Conservation (phyloP, 208 protist genomes). For the Balamuthia mandrillaris region DNA sequence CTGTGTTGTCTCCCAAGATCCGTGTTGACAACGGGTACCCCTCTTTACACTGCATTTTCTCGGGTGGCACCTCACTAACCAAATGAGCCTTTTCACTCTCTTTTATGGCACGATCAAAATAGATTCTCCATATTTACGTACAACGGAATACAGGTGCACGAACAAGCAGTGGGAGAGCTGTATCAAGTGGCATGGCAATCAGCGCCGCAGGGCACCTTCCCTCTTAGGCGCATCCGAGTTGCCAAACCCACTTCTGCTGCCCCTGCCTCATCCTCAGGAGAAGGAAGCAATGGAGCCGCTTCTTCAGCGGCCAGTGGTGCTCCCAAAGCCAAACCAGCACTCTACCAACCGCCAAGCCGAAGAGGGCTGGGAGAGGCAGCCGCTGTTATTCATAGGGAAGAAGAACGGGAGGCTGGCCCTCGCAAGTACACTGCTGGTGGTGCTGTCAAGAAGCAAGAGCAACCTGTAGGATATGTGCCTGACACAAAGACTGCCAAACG, state of each 20-base stretch:
- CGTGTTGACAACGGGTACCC: slow-evolving; percentile 57
- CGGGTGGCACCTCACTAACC: neutral
- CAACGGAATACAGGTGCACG: slow-evolving; percentile 17
- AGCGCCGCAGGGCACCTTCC: neutral
- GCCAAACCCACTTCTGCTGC: neutral
- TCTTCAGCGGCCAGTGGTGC: neutral
- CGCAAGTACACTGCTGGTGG: neutral
- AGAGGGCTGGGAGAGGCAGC: neutral
- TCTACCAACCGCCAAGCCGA: neutral
- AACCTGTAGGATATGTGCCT: neutral
- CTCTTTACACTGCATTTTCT: neutral
- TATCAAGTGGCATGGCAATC: slow-evolving; percentile 38
- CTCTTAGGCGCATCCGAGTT: neutral
- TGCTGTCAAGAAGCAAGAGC: neutral
- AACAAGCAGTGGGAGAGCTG: slow-evolving; percentile 36
- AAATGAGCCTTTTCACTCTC: neutral
- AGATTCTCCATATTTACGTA: slow-evolving; percentile 42
- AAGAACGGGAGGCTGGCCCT: neutral
- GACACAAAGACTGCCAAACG: slow-evolving; percentile 8
- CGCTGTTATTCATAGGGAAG: neutral
- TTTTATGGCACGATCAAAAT: slow-evolving; percentile 12
- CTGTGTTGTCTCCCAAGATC: slow-evolving; percentile 47
- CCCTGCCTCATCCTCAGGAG: neutral
- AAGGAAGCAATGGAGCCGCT: neutral
- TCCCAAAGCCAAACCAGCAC: neutral